Evolutionary conservation across 352 stramenopile species (phyloP), one percentile per base, ranked within the genome.

Genomic region (Globisporangium middletonii): DNA sequence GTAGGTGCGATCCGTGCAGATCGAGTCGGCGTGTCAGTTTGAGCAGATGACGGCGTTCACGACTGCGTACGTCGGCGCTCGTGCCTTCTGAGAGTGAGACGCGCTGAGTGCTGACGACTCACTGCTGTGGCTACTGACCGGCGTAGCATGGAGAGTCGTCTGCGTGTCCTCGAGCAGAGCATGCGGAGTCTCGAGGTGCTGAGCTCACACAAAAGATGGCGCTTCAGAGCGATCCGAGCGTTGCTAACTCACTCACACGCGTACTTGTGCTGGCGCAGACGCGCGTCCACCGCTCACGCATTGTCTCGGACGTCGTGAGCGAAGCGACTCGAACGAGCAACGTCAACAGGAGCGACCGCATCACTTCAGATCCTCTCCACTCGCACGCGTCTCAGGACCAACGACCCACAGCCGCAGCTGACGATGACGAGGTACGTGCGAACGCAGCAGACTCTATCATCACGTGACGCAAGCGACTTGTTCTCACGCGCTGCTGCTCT

Each of bases 1-100:
- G 5, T 33, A 75, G 67, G 60, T 72, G 35, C 51, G 60, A 11
- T 64, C 64, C 0, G 61, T 75, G n/a, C 60, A 28, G 27, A 28
- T 59, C 13, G 63, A 69, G 37, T 59, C 58, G 5, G 58, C 66
- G 15, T 53, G 43, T 19, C 60, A 66, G 33, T 55, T 62, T 33
- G 57, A 61, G 48, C 60, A 66, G 27, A 55, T 66, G 60, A 41
- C 53, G 37, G 60, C 53, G 53, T 58, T 66, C n/a, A 66, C 60
- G 6, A 62, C 60, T 3, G 37, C 50, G 60, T 66, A 49, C 35
- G 50, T 55, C 47, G 26, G 3, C 6, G 43, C 5, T 52, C 1
- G 16, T 26, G 13, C 2, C 7, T 11, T 13, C 8, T 38, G 15
- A 19, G 16, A 41, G n/a, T 4, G 5, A 4, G 43, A 8, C n/a